phyloP scores from a whole-genome alignment of 2,329 filamentous ascomycete genomes.

The Knufia petricola region DNA sequence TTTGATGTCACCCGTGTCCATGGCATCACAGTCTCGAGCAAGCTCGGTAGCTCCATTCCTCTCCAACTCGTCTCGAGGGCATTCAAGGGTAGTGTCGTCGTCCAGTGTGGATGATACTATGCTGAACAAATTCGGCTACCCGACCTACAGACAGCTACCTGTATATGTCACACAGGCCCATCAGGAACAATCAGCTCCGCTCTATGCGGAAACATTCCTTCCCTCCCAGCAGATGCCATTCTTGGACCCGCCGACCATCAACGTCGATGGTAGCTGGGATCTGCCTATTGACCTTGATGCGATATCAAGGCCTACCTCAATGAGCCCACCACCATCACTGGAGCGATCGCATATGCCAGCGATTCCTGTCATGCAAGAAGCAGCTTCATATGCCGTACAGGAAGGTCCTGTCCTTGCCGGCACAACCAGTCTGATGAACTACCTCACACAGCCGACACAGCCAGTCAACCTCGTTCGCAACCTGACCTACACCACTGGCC shows the following conservation, averaged over 20 bases:
- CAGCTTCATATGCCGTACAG: neutral
- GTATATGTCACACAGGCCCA: conserved; percentile 41
- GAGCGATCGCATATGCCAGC: conserved; percentile 5
- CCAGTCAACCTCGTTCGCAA: conserved; percentile 72
- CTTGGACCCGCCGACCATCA: conserved; percentile 28
- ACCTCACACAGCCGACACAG: conserved; percentile 71
- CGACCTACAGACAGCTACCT: conserved; percentile 72
- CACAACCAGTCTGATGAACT: conserved; percentile 63
- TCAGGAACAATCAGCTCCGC: conserved; percentile 28
- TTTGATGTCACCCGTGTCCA: conserved; percentile 38
- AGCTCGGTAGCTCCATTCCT: conserved; percentile 20
- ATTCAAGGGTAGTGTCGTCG: conserved; percentile 54
- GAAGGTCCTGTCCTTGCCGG: conserved; percentile 10
- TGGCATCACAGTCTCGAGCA: conserved; percentile 23
- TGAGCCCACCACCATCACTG: conserved; percentile 34
- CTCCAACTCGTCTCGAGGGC: conserved; percentile 28
- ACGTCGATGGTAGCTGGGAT: conserved; percentile 28
- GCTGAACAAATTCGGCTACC: conserved; percentile 65
- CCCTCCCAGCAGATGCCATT: conserved; percentile 23
- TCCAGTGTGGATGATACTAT: conserved; percentile 58
- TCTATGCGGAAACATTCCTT: conserved; percentile 20
- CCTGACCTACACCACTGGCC: conserved; percentile 56
- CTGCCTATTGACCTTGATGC: conserved; percentile 20
- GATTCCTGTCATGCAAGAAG: conserved; percentile 9
- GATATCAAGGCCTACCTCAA: conserved; percentile 32